Base-by-base conservation (phyloP, 1,139 yeast species). In the Hyphopichia wangnamkhiaoensis region DNA sequence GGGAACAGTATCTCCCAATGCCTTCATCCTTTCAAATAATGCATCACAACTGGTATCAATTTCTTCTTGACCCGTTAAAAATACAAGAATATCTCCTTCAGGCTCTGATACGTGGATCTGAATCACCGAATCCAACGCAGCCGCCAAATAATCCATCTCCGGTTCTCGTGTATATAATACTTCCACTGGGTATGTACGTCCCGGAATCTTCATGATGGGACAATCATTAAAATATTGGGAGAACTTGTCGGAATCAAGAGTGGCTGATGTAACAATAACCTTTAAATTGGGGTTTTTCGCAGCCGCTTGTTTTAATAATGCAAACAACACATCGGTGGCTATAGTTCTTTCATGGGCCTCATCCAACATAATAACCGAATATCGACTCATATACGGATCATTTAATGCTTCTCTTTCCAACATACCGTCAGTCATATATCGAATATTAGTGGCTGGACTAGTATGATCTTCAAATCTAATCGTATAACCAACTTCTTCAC, bases 311-410 rank as follows among this genome's bases (percentile, higher is more conserved):
- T 90, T 86, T 45, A 93, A 63, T 34, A 93, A 65, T 0, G 95
- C 95, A 71, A 93, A 90, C 26, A 93, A 65, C 4, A 93, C 87
- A 70, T 93, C 98, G 0, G 98, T 93, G 0, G 97, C 87, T 33
- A 93, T 80, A 0, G 98, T 91, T 53, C 98, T 75, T 61, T 93
- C 98, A 61, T 93, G 98, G 0, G 97, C 97, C 61, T 90, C 98
- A 64, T 90, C 98, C 39, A 90, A 67, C 90, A 90, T 86, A 13
- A 90, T 83, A 1, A 86, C 93, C 0, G 95, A 81, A 56, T 91
- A 90, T 45, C 70, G 77, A 18, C 74, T 71, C 84, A 90, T 75
- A 23, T 69, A 63, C 0, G 94, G 89, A 56, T 91, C 97, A 26
- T 73, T 58, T 35, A 90, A 65, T 0, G 94, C 91, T 55, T 90